Evolutionary conservation across 345 rosid species (phyloP).

Genomic region (Acer negundo): DNA sequence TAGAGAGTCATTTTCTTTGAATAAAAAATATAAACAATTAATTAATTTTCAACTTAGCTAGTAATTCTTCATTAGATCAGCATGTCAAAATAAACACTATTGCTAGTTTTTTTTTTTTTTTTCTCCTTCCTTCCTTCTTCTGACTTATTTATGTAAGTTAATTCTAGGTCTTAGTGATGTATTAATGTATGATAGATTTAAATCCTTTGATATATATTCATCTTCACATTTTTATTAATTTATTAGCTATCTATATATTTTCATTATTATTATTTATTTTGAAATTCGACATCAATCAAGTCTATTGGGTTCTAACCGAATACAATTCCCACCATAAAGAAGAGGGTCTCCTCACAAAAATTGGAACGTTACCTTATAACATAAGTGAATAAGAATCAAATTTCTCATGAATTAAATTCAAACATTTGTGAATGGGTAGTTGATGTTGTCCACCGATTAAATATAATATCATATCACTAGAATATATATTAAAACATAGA

Average conservation of each 20-base stretch:
- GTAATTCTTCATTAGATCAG: background rate
- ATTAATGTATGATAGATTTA: slow-evolving; percentile 8
- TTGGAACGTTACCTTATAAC: too few relatives aligned
- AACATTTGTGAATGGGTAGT: background rate
- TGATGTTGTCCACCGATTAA: background rate
- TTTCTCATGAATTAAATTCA: background rate
- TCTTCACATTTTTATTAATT: background rate
- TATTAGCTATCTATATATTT: background rate
- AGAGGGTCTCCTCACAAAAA: too few relatives aligned
- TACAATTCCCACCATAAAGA: too few relatives aligned
- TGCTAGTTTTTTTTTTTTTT: background rate
- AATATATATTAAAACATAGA: too few relatives aligned
- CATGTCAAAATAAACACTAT: slow-evolving; percentile 2
- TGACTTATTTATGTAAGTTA: background rate
- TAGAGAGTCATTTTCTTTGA: background rate
- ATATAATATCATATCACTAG: too few relatives aligned
- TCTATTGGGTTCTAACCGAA: too few relatives aligned
- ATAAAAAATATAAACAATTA: background rate
- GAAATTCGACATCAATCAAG: background rate
- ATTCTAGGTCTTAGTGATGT: background rate
- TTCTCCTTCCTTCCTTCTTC: background rate
- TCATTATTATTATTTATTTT: too few relatives aligned
- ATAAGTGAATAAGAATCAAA: background rate
- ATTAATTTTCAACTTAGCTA: background rate
- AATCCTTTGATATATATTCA: slow-evolving; percentile 1